A percentile compares a stretch with the other conserved stretches of the same genome.
Evolutionary conservation across 257 asterid genomes (phyloP).

Genomic region (Ballota nigra): DNA sequence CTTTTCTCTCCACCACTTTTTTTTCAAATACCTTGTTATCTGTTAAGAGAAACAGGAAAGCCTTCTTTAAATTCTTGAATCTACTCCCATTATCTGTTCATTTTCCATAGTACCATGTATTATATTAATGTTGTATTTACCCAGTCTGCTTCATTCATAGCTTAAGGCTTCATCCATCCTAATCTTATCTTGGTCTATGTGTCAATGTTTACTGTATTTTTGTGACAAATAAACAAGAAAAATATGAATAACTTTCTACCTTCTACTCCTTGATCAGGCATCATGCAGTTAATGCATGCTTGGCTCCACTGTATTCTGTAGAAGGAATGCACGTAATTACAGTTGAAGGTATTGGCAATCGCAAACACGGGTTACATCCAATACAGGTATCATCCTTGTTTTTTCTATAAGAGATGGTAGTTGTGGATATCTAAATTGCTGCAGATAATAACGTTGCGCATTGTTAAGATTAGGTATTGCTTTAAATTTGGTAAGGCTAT

Average conservation of each 20-base stretch:
- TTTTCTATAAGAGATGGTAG: slow-evolving; percentile 5
- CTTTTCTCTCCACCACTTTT: neutral
- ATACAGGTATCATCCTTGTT: slow-evolving; percentile 59
- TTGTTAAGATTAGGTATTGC: neutral
- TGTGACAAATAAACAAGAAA: neutral
- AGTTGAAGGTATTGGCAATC: slow-evolving; percentile 88
- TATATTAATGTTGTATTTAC: neutral
- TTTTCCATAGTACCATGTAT: neutral
- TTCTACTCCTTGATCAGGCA: slow-evolving; percentile 50
- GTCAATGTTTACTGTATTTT: slow-evolving; percentile 9
- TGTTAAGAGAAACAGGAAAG: slow-evolving; percentile 1
- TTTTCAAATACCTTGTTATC: neutral
- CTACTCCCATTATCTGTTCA: neutral
- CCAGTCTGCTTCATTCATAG: neutral
- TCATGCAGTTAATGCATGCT: slow-evolving; percentile 82
- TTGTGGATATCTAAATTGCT: slow-evolving; percentile 5
- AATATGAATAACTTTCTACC: slow-evolving; percentile 4
- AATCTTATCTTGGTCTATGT: slow-evolving; percentile 1
- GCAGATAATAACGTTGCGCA: neutral
- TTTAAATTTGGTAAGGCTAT: neutral
- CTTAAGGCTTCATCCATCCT: neutral
- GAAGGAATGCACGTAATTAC: slow-evolving; percentile 99
- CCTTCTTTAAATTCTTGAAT: slow-evolving; percentile 8
- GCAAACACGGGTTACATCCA: slow-evolving; percentile 83
- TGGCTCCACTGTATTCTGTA: slow-evolving; percentile 94